A percentile compares a stretch with the other conserved stretches of the same genome.
phyloP scores from a whole-genome alignment of 352 stramenopile genomes.

The Pythium chondricola region DNA sequence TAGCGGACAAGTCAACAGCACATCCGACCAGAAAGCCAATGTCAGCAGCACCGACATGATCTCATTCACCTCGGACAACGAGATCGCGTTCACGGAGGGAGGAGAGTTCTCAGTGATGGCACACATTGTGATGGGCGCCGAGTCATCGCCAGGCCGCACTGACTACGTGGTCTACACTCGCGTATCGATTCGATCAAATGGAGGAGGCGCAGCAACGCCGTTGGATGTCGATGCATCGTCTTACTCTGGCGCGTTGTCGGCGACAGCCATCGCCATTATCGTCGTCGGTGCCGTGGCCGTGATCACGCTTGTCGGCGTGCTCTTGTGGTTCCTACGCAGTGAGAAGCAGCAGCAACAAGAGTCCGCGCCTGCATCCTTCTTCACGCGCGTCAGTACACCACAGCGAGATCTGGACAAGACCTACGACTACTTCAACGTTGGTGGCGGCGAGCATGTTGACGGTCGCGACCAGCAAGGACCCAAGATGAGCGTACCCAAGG shows the following conservation, averaged over 20 bases:
- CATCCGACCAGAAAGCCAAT: constrained; percentile 19
- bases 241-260: constrained; percentile 5
- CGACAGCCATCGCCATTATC: background rate
- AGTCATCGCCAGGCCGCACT: constrained; percentile 11
- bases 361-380: background rate
- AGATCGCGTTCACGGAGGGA: constrained; percentile 12
- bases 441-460: no score
- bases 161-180: constrained; percentile 27
- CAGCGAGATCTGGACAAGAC: constrained; percentile 15
- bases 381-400: background rate
- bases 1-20: constrained; percentile 15
- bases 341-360: background rate
- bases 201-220: no score
- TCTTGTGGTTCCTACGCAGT: background rate
- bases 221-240: no score
- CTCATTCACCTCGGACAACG: constrained; percentile 16
- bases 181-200: no score
- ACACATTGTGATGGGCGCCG: constrained; percentile 22
- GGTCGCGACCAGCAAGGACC: no score
- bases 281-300: constrained; percentile 6
- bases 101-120: constrained; percentile 25
- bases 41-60: constrained; percentile 10
- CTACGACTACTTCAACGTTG: constrained; percentile 10
- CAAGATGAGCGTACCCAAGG: background rate
- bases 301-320: background rate